Percentiles rank a stretch among this genome's conserved stretches.
Conservation (phyloP, 768 basidiomycete species). For the Boletus sp. region DNA sequence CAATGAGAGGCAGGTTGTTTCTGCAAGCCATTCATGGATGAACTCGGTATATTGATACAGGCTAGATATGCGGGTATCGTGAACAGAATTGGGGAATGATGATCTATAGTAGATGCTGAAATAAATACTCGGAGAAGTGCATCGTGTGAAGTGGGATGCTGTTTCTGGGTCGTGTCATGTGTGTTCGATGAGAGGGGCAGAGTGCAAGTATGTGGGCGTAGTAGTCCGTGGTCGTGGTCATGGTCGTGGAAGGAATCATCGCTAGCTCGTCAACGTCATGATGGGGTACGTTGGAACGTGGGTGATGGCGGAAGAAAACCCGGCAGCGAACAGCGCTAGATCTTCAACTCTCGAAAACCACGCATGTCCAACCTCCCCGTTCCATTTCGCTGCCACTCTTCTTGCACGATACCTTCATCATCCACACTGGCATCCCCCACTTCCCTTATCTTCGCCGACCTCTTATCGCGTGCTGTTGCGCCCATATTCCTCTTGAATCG, state of each 20-base stretch:
- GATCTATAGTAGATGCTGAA: conserved; percentile 27
- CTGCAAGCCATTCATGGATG: neutral
- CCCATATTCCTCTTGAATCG: conserved; percentile 35
- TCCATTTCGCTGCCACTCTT: conserved; percentile 65
- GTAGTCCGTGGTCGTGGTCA: conserved; percentile 3
- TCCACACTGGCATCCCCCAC: conserved; percentile 27
- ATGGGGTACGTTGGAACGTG: neutral
- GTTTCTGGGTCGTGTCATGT: conserved; percentile 4
- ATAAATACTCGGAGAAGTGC: conserved; percentile 18
- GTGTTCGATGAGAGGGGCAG: conserved; percentile 7
- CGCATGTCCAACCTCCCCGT: conserved; percentile 71
- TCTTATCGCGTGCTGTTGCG: conserved; percentile 9
- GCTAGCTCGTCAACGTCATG: conserved; percentile 7
- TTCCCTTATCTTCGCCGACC: conserved; percentile 19
- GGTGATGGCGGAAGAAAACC: neutral
- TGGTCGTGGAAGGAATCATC: conserved; percentile 11
- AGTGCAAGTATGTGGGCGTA: neutral
- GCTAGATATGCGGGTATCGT: conserved; percentile 27
- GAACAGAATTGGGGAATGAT: conserved; percentile 17
- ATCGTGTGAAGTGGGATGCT: conserved; percentile 1
- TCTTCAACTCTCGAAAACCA: conserved; percentile 76
- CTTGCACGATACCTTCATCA: conserved; percentile 33
- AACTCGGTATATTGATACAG: conserved; percentile 28
- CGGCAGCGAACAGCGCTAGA: conserved; percentile 32
- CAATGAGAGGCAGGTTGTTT: neutral